These are phyloP conservation scores for Apodospora peruviana DNA, from an alignment of 495 filamentous ascomycete genomes.

Conservation along the genomic window DNA sequence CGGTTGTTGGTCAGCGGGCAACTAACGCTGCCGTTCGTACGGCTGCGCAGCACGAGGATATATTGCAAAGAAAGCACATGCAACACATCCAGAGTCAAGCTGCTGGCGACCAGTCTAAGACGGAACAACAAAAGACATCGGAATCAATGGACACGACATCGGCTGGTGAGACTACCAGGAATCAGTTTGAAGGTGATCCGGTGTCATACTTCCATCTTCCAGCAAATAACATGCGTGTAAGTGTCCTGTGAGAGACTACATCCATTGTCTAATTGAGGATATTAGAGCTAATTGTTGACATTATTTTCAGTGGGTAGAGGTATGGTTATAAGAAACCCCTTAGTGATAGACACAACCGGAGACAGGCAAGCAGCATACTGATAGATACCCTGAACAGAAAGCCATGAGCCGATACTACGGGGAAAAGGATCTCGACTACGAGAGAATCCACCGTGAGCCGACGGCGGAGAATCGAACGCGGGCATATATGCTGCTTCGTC, in stretches of 20 bases:
- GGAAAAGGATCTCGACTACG: constrained; percentile 3
- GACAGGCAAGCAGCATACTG: too few species aligned
- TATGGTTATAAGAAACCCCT: background rate
- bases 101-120: too few species aligned
- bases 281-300: background rate
- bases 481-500: constrained; percentile 19
- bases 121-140: too few species aligned
- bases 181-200: background rate
- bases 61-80: too few species aligned
- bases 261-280: background rate
- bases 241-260: background rate
- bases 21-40: too few species aligned
- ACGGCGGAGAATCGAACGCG: background rate
- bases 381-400: too few species aligned
- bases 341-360: too few species aligned
- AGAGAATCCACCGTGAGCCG: background rate
- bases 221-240: background rate
- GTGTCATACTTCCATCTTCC: background rate
- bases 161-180: background rate
- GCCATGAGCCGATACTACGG: constrained; percentile 18
- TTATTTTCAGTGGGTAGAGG: background rate
- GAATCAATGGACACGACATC: too few species aligned
- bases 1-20: background rate
- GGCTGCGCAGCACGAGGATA: background rate
- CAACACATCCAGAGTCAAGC: too few species aligned